phyloP scores from a whole-genome alignment of 805 yeast species.

The Cyberlindnera japonica region DNA sequence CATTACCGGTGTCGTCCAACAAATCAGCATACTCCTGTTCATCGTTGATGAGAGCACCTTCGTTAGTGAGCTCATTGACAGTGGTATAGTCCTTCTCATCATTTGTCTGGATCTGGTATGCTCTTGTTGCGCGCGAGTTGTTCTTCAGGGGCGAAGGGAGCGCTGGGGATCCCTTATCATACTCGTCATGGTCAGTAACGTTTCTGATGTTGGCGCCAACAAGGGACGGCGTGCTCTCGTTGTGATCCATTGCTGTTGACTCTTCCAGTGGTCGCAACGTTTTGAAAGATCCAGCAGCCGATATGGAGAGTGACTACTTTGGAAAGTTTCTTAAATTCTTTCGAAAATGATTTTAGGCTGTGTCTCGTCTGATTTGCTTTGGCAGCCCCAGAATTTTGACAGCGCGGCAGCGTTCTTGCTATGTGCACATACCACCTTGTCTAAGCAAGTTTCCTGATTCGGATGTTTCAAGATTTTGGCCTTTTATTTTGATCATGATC shows the following conservation, averaged over 20 bases:
- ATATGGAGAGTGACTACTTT: not conserved
- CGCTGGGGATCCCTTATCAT: slow-evolving; percentile 7
- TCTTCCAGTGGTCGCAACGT: not conserved
- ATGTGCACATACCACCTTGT: too few species aligned
- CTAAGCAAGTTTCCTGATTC: too few species aligned
- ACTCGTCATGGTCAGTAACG: slow-evolving; percentile 16
- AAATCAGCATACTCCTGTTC: slow-evolving; percentile 52
- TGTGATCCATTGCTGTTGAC: slow-evolving; percentile 10
- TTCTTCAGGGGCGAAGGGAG: slow-evolving; percentile 18
- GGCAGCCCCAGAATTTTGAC: not conserved
- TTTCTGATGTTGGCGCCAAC: slow-evolving; percentile 26
- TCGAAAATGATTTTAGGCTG: not conserved
- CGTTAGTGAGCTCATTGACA: slow-evolving; percentile 35
- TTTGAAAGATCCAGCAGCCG: not conserved
- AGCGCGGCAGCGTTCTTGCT: too few species aligned
- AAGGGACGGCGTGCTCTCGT: slow-evolving; percentile 20
- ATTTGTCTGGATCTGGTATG: slow-evolving; percentile 4
- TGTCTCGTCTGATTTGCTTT: not conserved
- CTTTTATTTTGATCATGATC: too few species aligned
- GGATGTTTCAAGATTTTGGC: too few species aligned
- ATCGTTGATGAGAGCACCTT: slow-evolving; percentile 52
- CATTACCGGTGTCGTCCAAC: slow-evolving; percentile 50
- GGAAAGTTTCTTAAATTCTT: not conserved
- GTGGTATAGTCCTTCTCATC: slow-evolving; percentile 24
- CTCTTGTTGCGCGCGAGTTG: slow-evolving; percentile 1